These are phyloP conservation scores for Termitomyces sp. DNA, from an alignment of 768 basidiomycete genomes.

Conservation along the genomic window DNA sequence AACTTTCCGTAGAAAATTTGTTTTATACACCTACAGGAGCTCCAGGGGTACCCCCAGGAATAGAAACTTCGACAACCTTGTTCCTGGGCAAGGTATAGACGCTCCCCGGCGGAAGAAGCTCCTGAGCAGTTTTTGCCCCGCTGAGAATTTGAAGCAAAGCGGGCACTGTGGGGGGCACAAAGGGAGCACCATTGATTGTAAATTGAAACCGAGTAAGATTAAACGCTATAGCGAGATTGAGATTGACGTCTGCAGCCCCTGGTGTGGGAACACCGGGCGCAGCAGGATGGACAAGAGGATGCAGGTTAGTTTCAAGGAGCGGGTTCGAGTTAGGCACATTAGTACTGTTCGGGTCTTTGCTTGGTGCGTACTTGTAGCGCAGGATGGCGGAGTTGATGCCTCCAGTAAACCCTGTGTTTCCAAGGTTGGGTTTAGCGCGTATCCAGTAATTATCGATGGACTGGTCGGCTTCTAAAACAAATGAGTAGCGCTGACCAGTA, in stretches of 20 bases:
- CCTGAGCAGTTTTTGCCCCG: slow-evolving; percentile 38
- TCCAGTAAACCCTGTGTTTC: slow-evolving; percentile 18
- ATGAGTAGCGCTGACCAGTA: slow-evolving; percentile 29
- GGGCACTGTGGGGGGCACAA: slow-evolving; percentile 36
- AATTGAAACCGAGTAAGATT: slow-evolving; percentile 11
- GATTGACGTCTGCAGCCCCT: slow-evolving; percentile 18
- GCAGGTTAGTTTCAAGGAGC: slow-evolving; percentile 22
- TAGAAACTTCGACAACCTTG: slow-evolving; percentile 35
- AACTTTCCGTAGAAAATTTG: background rate
- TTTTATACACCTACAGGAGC: slow-evolving; percentile 21
- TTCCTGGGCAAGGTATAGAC: slow-evolving; percentile 42
- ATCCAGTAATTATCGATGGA: slow-evolving; percentile 36
- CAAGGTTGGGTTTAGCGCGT: slow-evolving; percentile 20
- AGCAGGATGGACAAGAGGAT: slow-evolving; percentile 6
- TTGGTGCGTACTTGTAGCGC: slow-evolving; percentile 26
- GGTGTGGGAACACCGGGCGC: slow-evolving; percentile 9
- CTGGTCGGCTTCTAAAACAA: slow-evolving; percentile 32
- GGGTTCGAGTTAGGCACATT: slow-evolving; percentile 13
- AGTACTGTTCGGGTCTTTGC: slow-evolving; percentile 22
- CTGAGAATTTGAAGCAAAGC: slow-evolving; percentile 56
- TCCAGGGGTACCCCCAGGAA: slow-evolving; percentile 29
- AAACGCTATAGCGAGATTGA: slow-evolving; percentile 17
- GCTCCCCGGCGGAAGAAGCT: slow-evolving; percentile 40
- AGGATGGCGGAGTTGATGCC: slow-evolving; percentile 53
- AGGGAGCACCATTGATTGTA: slow-evolving; percentile 25